Percentiles rank a stretch among this genome's conserved stretches.
Conservation (phyloP, 768 basidiomycete genomes). For the Mycena leptocephala region DNA sequence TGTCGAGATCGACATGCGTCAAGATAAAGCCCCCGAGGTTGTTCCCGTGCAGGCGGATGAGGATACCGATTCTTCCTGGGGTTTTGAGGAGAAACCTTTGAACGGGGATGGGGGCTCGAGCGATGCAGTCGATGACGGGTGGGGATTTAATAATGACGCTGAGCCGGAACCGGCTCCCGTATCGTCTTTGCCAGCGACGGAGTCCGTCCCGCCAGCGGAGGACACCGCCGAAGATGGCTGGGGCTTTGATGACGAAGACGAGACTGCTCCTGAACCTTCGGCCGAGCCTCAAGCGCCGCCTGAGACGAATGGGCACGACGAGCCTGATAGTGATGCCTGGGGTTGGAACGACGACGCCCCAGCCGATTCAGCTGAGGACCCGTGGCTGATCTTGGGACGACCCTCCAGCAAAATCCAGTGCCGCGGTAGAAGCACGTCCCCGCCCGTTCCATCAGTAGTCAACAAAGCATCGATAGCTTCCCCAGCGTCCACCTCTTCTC, state of each 20-base stretch:
- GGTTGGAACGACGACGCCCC: slow-evolving; percentile 78
- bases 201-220: slow-evolving; percentile 18
- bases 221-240: slow-evolving; percentile 33
- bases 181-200: no score
- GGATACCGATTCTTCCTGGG: slow-evolving; percentile 63
- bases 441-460: slow-evolving; percentile 47
- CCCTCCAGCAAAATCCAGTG: slow-evolving; percentile 46
- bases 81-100: slow-evolving; percentile 62
- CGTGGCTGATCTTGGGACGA: slow-evolving; percentile 85
- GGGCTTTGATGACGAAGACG: slow-evolving; percentile 41
- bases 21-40: slow-evolving; percentile 48
- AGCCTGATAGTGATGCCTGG: slow-evolving; percentile 74
- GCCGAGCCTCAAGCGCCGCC: slow-evolving; percentile 33
- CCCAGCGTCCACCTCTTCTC: slow-evolving; percentile 45
- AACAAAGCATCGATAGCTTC: slow-evolving; percentile 6
- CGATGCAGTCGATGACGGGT: slow-evolving; percentile 59
- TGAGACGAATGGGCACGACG: slow-evolving; percentile 26
- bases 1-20: slow-evolving; percentile 55
- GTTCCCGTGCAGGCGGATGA: slow-evolving; percentile 51
- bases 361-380: slow-evolving; percentile 57
- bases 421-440: slow-evolving; percentile 44
- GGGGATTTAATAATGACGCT: slow-evolving; percentile 71
- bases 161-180: slow-evolving; percentile 38
- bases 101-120: slow-evolving; percentile 32
- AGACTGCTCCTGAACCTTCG: background rate